phyloP scores from a whole-genome alignment of 768 basidiomycete genomes.

The Trametes gibbosa region DNA sequence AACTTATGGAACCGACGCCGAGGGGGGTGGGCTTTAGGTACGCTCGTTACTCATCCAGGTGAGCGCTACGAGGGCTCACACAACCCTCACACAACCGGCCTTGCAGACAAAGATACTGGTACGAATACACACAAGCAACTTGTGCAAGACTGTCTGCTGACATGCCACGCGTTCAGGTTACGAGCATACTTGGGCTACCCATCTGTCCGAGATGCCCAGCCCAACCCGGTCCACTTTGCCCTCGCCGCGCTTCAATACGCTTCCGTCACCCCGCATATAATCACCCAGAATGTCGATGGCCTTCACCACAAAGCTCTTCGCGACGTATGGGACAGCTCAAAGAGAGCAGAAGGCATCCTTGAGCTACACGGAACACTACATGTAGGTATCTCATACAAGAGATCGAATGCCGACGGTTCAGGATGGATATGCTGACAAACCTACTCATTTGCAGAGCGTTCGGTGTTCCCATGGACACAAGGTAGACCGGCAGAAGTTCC shows the following conservation, averaged over 20 bases:
- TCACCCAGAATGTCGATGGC: slow-evolving; percentile 96
- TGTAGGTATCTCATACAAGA: slow-evolving; percentile 38
- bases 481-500: slow-evolving; percentile 66
- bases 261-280: slow-evolving; percentile 54
- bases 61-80: not conserved
- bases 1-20: slow-evolving; percentile 69
- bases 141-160: not conserved
- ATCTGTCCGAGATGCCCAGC: slow-evolving; percentile 74
- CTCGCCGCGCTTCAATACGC: slow-evolving; percentile 79
- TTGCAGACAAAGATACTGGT: slow-evolving; percentile 83
- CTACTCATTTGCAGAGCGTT: slow-evolving; percentile 52
- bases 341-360: slow-evolving; percentile 48
- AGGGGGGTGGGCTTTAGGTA: slow-evolving; percentile 74
- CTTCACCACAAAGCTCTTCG: slow-evolving; percentile 79
- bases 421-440: not conserved
- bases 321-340: slow-evolving; percentile 40
- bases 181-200: slow-evolving; percentile 85
- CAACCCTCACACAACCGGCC: too few species aligned
- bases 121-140: slow-evolving; percentile 22
- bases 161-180: slow-evolving; percentile 38
- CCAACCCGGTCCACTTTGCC: slow-evolving; percentile 88
- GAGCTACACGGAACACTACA: slow-evolving; percentile 90
- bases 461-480: slow-evolving; percentile 73
- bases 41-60: slow-evolving; percentile 21
- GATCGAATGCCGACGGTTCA: too few species aligned